Conservation (phyloP, 371 early-diverging fungal species). For the Actinomucor elegans region DNA sequence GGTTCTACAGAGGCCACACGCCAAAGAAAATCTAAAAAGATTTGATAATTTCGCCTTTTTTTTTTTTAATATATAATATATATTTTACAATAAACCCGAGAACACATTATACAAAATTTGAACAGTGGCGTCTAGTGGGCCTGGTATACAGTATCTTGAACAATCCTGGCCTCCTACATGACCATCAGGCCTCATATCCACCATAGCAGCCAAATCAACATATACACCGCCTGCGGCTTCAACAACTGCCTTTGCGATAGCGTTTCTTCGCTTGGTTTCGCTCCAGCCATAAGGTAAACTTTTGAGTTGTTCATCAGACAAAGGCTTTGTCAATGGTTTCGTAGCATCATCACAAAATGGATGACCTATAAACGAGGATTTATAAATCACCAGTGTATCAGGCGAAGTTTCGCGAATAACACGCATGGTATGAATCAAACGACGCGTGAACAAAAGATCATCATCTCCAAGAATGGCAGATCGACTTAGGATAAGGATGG, state of each 20-base stretch:
- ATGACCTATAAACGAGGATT: slow-evolving; percentile 51
- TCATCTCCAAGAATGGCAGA: slow-evolving; percentile 36
- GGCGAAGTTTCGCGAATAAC: slow-evolving; percentile 42
- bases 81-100: slow-evolving; percentile 17
- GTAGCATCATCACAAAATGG: slow-evolving; percentile 45
- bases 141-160: slow-evolving; percentile 65
- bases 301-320: slow-evolving; percentile 36
- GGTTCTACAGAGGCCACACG: not conserved
- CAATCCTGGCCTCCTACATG: slow-evolving; percentile 64
- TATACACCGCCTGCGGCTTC: slow-evolving; percentile 62
- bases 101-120: slow-evolving; percentile 53
- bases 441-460: slow-evolving; percentile 44
- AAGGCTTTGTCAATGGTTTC: slow-evolving; percentile 29
- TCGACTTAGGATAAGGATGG: slow-evolving; percentile 53
- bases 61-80: not conserved
- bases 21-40: slow-evolving; percentile 5
- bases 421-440: slow-evolving; percentile 48
- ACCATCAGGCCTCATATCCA: slow-evolving; percentile 56
- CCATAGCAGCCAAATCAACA: slow-evolving; percentile 55
- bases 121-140: slow-evolving; percentile 58
- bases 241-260: slow-evolving; percentile 54
- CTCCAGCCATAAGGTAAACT: slow-evolving; percentile 54
- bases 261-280: slow-evolving; percentile 55
- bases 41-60: not conserved
- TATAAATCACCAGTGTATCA: slow-evolving; percentile 51